phyloP scores from a whole-genome alignment of 345 rosid species.

The Populus deltoides region DNA sequence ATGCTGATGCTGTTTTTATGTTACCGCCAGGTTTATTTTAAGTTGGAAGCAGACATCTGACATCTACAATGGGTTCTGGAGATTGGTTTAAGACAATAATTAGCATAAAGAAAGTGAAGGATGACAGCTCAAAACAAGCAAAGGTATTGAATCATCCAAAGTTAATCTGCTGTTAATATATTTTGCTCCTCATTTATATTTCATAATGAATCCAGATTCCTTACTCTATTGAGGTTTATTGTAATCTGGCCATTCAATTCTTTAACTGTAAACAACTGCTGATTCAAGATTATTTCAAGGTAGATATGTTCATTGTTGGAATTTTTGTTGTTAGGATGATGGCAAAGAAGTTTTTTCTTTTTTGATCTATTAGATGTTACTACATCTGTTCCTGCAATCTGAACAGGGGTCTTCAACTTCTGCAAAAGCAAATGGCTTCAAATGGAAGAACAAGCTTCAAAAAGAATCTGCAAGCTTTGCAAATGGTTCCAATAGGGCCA shows the following conservation, averaged over 20 bases:
- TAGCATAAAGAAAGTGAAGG: slow-evolving; percentile 59
- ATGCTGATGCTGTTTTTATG: slow-evolving; percentile 12
- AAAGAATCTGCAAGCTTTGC: slow-evolving; percentile 23
- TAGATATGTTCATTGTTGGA: not conserved
- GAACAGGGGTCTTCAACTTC: slow-evolving; percentile 51
- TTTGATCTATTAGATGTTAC: not conserved
- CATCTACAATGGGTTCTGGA: slow-evolving; percentile 69
- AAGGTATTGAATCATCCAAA: slow-evolving; percentile 37
- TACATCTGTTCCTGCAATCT: slow-evolving; percentile 12
- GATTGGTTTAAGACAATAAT: slow-evolving; percentile 75
- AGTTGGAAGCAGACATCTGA: slow-evolving; percentile 3
- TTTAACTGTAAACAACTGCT: not conserved
- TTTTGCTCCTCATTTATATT: not conserved
- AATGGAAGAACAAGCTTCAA: slow-evolving; percentile 41
- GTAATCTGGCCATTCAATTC: not conserved
- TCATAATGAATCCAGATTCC: not conserved
- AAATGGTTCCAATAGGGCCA: slow-evolving; percentile 7
- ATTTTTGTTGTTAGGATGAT: not conserved
- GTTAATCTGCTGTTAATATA: not conserved
- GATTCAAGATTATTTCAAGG: not conserved
- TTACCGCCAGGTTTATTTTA: slow-evolving; percentile 32
- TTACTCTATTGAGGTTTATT: not conserved
- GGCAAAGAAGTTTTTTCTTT: not conserved
- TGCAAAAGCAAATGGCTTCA: slow-evolving; percentile 59
- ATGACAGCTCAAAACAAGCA: slow-evolving; percentile 36